Evolutionary conservation across 2,329 filamentous ascomycete genomes (phyloP).

Genomic region (Orbilia javanica): DNA sequence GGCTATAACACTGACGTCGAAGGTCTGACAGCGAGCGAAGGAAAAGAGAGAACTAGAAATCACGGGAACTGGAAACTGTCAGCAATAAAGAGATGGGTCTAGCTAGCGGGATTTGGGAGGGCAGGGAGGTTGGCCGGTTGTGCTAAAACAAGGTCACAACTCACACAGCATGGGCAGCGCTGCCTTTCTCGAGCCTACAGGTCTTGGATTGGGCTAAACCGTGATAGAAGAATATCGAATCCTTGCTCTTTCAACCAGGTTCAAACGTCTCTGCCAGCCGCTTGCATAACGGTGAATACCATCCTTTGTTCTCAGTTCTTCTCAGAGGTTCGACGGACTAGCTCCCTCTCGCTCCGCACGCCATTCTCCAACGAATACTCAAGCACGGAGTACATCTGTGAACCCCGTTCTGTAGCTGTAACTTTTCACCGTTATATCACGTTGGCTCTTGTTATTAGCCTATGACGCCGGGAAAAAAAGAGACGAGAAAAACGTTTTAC

Average conservation of each 20-base stretch:
- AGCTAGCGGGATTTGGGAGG: constrained; percentile 29
- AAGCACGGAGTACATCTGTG: not conserved
- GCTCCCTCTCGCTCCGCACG: not conserved
- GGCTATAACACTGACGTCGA: constrained; percentile 42
- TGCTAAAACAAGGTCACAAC: constrained; percentile 30
- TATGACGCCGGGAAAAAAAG: constrained; percentile 38
- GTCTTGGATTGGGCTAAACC: constrained; percentile 32
- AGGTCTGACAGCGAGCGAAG: constrained; percentile 19
- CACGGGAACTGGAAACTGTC: constrained; percentile 56
- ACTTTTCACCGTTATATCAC: constrained; percentile 21
- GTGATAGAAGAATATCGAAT: constrained; percentile 40
- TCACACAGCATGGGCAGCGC: constrained; percentile 42
- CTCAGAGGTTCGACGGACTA: not conserved
- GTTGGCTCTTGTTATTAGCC: constrained; percentile 45
- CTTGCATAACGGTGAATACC: constrained; percentile 33
- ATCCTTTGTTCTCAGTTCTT: constrained; percentile 26
- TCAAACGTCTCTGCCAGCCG: constrained; percentile 41
- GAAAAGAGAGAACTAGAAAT: constrained; percentile 44
- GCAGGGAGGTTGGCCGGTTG: constrained; percentile 29
- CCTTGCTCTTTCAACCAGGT: constrained; percentile 34
- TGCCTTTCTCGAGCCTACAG: constrained; percentile 23
- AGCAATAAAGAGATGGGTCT: constrained; percentile 39
- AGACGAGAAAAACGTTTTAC: constrained; percentile 57
- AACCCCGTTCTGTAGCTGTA: not conserved
- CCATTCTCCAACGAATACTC: constrained; percentile 1